Conservation (phyloP, 23 red algal species). For the Gracilaria gracilis region DNA sequence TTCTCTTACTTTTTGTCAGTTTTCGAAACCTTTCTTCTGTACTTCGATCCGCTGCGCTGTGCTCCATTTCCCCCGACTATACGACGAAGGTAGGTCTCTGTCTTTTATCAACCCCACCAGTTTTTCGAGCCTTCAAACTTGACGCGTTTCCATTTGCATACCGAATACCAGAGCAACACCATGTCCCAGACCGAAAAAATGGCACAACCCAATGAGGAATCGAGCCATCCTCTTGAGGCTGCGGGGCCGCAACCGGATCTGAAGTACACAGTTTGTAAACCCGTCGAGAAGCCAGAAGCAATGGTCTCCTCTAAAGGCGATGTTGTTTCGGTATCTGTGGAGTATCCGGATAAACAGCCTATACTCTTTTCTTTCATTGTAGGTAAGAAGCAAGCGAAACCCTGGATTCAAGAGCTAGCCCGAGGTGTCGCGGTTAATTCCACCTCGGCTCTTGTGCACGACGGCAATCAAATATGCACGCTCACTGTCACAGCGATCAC, state of each 20-base stretch:
- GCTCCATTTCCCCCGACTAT: no score
- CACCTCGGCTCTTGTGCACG: background rate
- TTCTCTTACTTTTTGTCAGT: background rate
- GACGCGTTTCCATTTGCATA: background rate
- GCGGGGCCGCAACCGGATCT: background rate
- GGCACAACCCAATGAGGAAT: background rate
- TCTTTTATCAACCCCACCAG: no score
- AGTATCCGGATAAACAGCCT: background rate
- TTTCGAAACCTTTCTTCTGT: no score
- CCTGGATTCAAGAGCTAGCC: conserved; percentile 35
- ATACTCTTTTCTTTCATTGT: conserved; percentile 32
- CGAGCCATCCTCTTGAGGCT: background rate
- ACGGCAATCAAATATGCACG: conserved; percentile 18
- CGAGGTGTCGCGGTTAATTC: conserved; percentile 15
- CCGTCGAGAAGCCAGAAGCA: background rate
- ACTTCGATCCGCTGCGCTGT: no score
- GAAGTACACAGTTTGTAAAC: background rate
- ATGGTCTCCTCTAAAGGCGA: background rate
- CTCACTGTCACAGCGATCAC: conserved; percentile 20
- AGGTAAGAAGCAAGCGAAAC: conserved; percentile 24
- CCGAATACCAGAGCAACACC: background rate
- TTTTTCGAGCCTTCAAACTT: no score
- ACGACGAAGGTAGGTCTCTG: no score
- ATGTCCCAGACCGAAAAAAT: background rate
- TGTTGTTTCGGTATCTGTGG: conserved; percentile 2